A percentile compares a stretch with the other conserved stretches of the same genome.
Conservation (phyloP, 805 yeast species). For the Tetrapisispora pingtungensis region DNA sequence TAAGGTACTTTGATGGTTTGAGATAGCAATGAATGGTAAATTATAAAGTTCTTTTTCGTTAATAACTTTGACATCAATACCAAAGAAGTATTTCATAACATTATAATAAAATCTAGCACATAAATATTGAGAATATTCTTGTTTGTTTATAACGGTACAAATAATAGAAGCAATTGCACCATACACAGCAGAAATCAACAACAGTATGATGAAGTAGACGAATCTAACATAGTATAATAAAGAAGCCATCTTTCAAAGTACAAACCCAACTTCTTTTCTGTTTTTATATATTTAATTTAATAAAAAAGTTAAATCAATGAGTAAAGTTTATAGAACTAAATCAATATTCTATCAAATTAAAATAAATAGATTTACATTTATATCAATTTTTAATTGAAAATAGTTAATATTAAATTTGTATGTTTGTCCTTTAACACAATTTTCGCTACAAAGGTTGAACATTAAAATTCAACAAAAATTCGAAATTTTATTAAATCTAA, state of each 20-base stretch:
- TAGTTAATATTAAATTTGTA: no score
- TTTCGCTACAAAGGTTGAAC: neutral
- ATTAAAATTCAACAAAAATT: neutral
- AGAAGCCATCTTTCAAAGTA: constrained; percentile 1
- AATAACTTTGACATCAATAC: constrained; percentile 58
- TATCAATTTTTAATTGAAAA: neutral
- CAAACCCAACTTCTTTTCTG: no score
- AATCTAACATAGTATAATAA: constrained; percentile 51
- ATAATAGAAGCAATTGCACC: constrained; percentile 70
- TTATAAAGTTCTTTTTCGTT: constrained; percentile 50
- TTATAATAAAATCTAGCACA: constrained; percentile 76
- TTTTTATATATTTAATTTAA: no score
- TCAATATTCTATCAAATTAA: no score
- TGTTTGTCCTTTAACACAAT: no score
- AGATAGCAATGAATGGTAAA: constrained; percentile 68
- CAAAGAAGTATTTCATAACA: constrained; percentile 50
- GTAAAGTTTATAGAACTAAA: no score
- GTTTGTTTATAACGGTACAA: constrained; percentile 60
- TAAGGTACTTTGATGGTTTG: constrained; percentile 86
- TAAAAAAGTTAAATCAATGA: no score
- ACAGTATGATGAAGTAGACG: constrained; percentile 40
- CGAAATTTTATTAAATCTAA: neutral
- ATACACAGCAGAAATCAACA: constrained; percentile 54
- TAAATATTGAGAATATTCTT: constrained; percentile 75
- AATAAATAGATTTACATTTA: neutral